Evolutionary conservation across 2,329 filamentous ascomycete species (phyloP).

Genomic region (Colletotrichum siamense): DNA sequence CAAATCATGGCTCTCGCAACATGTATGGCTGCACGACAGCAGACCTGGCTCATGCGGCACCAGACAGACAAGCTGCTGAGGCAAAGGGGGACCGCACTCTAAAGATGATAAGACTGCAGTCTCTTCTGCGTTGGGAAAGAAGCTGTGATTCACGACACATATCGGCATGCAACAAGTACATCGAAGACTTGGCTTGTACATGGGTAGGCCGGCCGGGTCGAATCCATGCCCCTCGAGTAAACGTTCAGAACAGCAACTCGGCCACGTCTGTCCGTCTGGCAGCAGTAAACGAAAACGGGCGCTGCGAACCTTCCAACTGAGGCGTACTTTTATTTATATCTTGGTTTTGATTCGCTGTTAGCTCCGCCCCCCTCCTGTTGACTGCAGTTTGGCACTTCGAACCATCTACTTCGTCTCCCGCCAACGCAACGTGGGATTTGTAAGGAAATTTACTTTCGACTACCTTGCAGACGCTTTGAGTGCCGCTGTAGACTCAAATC

Average conservation of each 20-base stretch:
- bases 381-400: not conserved
- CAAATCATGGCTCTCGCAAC: not conserved
- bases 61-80: not conserved
- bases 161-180: not conserved
- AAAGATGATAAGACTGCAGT: slow-evolving; percentile 1
- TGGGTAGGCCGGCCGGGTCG: not conserved
- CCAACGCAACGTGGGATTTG: not conserved
- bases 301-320: not conserved
- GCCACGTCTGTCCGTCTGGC: not conserved
- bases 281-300: not conserved
- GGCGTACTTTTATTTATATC: not conserved
- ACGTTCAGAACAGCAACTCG: not conserved
- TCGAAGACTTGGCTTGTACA: not conserved
- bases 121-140: not conserved
- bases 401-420: not conserved
- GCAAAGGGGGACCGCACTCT: not conserved
- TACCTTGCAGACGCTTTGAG: not conserved
- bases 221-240: not conserved
- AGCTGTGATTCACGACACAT: not conserved
- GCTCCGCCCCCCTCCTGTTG: not conserved
- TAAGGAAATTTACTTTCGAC: not conserved
- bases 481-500: not conserved
- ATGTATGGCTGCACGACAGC: not conserved
- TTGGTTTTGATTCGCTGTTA: not conserved
- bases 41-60: not conserved